phyloP scores from a whole-genome alignment of 75 land plant genomes.

The Cunninghamia lanceolata region DNA sequence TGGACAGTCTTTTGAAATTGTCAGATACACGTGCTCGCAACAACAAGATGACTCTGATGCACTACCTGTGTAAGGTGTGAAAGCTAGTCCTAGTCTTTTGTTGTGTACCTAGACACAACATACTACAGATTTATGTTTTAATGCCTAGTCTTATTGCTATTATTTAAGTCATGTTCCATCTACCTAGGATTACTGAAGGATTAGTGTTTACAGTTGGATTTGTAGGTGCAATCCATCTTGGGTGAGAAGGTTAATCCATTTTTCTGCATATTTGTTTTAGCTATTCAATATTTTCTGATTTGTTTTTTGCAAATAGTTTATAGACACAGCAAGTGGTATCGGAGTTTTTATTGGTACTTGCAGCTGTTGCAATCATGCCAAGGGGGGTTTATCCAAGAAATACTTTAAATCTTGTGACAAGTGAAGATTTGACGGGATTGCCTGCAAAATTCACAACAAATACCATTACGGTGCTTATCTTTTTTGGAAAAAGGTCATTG shows the following conservation, averaged over 20 bases:
- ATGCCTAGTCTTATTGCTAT: not conserved
- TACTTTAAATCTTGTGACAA: not conserved
- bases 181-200: not conserved
- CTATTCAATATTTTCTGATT: not conserved
- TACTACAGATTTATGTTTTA: not conserved
- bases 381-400: not conserved
- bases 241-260: not conserved
- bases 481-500: not conserved
- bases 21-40: conserved; percentile 94
- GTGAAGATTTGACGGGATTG: not conserved
- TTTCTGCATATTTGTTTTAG: not conserved
- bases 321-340: not conserved
- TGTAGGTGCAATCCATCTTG: not conserved
- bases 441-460: not conserved
- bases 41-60: conserved; percentile 94
- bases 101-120: not conserved
- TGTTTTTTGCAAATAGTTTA: not conserved
- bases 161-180: not conserved
- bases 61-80: conserved; percentile 86
- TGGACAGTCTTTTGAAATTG: conserved; percentile 94
- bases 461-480: not conserved
- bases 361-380: not conserved
- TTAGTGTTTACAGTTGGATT: not conserved
- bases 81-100: conserved; percentile 1
- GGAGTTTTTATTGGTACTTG: not conserved